These are phyloP conservation scores for Ensete glaucum DNA, from an alignment of 176 grass and related monocot species.

Conservation along the genomic window DNA sequence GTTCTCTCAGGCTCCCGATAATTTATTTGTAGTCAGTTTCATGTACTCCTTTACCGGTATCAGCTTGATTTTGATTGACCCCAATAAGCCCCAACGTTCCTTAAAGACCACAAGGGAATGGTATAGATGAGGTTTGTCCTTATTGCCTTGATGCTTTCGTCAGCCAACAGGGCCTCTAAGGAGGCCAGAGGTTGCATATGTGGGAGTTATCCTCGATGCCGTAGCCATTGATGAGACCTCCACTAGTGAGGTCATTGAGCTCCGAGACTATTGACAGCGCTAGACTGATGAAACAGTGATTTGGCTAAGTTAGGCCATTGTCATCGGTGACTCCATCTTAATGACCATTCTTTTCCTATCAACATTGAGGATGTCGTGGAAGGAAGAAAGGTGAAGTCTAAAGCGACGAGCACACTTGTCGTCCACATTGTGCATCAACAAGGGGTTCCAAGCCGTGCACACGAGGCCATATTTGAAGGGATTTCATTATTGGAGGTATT, in stretches of 20 bases:
- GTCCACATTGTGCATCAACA: constrained; percentile 82
- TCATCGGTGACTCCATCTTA: constrained; percentile 67
- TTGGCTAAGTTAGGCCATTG: constrained; percentile 77
- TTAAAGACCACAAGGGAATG: constrained; percentile 66
- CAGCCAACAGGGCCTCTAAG: constrained; percentile 65
- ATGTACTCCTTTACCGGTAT: constrained; percentile 90
- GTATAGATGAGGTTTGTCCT: constrained; percentile 86
- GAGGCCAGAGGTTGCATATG: constrained; percentile 66
- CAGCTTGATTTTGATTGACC: constrained; percentile 76
- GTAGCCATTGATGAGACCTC: constrained; percentile 83
- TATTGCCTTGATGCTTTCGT: constrained; percentile 66
- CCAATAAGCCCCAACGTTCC: constrained; percentile 74
- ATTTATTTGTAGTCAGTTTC: constrained; percentile 66
- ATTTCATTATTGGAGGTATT: constrained; percentile 68
- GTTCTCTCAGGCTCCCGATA: constrained; percentile 43
- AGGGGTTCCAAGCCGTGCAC: constrained; percentile 80
- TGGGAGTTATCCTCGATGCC: constrained; percentile 85
- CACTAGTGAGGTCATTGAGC: constrained; percentile 83
- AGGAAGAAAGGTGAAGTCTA: constrained; percentile 68
- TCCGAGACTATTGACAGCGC: constrained; percentile 59
- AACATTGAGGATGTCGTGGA: constrained; percentile 72
- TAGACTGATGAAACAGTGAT: constrained; percentile 78
- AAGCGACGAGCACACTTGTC: constrained; percentile 75
- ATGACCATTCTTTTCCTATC: constrained; percentile 78
- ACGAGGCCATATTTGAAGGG: constrained; percentile 84